Evolutionary conservation across 352 stramenopile species (phyloP), one percentile per base, ranked within the genome.

Genomic region (Pythium vanterpoolii): DNA sequence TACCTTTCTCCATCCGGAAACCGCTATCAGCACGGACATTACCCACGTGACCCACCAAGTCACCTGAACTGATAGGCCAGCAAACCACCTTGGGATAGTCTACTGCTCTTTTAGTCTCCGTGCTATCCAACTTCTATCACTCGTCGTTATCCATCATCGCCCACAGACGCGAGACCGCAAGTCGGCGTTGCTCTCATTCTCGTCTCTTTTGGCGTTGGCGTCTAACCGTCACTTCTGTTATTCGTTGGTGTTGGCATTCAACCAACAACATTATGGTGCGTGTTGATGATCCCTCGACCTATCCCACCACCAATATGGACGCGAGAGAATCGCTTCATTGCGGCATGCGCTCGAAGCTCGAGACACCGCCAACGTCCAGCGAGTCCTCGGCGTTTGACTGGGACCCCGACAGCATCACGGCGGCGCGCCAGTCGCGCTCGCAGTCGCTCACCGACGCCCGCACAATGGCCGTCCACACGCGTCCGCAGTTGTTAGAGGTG

Each of bases 371-470:
- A 10, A 56, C 48, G 31, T 56, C 48, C 21, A 34, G 33, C 30
- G 48, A 56, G 7, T 54, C 46, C 8, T 44, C 33, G 48, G 11
- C 48, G 7, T 56, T 45, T 34, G 48, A 56, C 48, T 56, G 55
- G 55, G 55, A 62, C 36, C 55, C 36, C 1, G 55, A 62, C 34
- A 38, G 21, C 30, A 27, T 56, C 44, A n/a, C 39, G 27, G 26
- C 44, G 36, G 44, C 56, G 39, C 56, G 56, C 38, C 45, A 57
- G 45, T 64, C 56, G 56, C 56, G 56, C 28, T 64, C 56, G 26
- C 56, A 64, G 56, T 64, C 56, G 47, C 56, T 64, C 46, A 64
- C 56, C 6, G 56, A 64, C 47, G 45, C 56, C 30, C 56, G 38
- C 56, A 52, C 47, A 14, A 50, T 63, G 56, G 45, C 30, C 0